Evolutionary conservation across 2,329 filamentous ascomycete species (phyloP), one percentile per base, ranked within the genome.

Genomic region (Neofusicoccum ribis): DNA sequence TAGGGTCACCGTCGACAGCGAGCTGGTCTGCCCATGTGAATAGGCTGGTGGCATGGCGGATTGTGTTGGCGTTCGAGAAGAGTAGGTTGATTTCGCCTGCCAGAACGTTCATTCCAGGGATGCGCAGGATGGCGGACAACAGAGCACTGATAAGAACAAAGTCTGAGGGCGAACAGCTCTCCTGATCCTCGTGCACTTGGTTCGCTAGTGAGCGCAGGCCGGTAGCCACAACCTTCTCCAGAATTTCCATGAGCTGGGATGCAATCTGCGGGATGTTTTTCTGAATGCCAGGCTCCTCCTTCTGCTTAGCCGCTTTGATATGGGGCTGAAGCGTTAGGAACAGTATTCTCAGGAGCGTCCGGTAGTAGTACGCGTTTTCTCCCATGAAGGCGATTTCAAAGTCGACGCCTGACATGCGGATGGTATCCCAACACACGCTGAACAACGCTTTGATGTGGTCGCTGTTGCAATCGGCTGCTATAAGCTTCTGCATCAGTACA

Each of bases 11-110:
- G 65, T 90, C 86, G 41, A 90, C 85, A 0, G 90, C 86, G 27
- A 98, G 84, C 69, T 89, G 88, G 76, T 98, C 93, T 3, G 94
- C 88, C 95, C 95, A 99, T 0, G 93, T 97, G 78, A 94, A 98
- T 5, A 99, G 84, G 39, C 91, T 92, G 5, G 90, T 89, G 0
- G 93, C 93, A 67, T 93, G 91, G 71, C 94, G 91, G 51, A 92
- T 85, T 0, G 89, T 89, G 68, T 91, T 88, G 64, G 83, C 84
- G 67, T 85, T 83, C n/a, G 84, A 79, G 63, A 89, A 77, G n/a
- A 77, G 72, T 37, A 82, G 72, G 1, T 81, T 76, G 37, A 82
- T 76, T 68, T 81, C 77, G 1, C 75, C 69, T 52, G 81, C 81
- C 73, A 93, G 88, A 52, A 87, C 86, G 1, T 86, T 82, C 82